Conservation (phyloP, 306 rosid species). For the Morella rubra region DNA sequence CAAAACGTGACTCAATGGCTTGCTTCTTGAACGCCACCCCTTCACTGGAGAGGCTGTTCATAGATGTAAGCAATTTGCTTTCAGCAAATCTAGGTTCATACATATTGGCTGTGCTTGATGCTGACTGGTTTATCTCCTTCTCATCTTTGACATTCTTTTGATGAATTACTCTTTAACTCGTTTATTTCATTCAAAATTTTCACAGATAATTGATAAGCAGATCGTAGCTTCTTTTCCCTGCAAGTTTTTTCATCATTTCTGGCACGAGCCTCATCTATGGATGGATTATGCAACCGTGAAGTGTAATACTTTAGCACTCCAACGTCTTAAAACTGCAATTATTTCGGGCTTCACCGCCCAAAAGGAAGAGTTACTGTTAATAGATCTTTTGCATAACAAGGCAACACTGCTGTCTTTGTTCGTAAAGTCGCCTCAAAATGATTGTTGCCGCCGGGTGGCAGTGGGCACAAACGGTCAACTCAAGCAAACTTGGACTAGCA, state of each 20-base stretch:
- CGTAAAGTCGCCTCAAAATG: not conserved
- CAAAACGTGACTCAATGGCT: not conserved
- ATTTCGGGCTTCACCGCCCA: not conserved
- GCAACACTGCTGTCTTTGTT: not conserved
- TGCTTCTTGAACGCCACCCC: not conserved
- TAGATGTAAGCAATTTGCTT: not conserved
- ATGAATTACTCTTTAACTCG: not conserved
- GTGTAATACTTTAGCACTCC: not conserved
- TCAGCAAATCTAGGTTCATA: no score
- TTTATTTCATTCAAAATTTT: no score
- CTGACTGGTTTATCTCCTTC: no score
- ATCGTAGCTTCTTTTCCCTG: not conserved
- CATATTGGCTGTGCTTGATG: no score
- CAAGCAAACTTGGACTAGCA: not conserved
- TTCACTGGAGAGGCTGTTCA: not conserved
- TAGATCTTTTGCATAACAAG: not conserved
- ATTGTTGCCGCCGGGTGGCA: not conserved
- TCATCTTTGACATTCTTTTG: not conserved
- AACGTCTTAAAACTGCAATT: not conserved
- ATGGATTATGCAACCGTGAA: not conserved
- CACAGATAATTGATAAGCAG: not conserved
- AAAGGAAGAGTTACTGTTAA: not conserved
- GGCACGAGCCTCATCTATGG: slow-evolving; percentile 8
- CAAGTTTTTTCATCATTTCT: not conserved
- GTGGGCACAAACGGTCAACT: not conserved